Conservation (phyloP, 1,139 yeast genomes). For the Suhomyces chickasaworum region DNA sequence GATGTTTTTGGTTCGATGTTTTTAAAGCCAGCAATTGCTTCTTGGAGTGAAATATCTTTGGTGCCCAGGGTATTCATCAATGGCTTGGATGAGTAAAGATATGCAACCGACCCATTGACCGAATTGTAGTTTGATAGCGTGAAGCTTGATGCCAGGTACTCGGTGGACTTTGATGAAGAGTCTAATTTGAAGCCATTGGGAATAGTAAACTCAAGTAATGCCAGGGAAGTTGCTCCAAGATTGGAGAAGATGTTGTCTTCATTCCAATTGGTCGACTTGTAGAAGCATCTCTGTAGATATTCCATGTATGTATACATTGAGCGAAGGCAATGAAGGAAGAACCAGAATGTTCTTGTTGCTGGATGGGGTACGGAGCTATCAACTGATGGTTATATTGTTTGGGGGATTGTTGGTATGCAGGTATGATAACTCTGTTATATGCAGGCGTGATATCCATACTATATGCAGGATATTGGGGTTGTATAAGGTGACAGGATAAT, state of each 20-base stretch:
- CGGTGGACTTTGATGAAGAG: conserved; percentile 72
- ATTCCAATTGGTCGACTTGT: conserved; percentile 72
- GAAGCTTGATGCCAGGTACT: conserved; percentile 72
- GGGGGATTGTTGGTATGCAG: neutral
- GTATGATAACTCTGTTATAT: too few species aligned
- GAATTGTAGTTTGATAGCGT: conserved; percentile 67
- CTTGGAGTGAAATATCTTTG: conserved; percentile 59
- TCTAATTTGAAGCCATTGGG: conserved; percentile 72
- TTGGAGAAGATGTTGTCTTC: conserved; percentile 75
- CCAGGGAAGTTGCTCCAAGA: conserved; percentile 68
- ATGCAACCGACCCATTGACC: conserved; percentile 83
- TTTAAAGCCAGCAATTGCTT: conserved; percentile 77
- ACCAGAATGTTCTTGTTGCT: neutral
- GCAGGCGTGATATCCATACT: too few species aligned
- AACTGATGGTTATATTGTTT: neutral
- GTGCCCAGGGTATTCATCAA: conserved; percentile 56
- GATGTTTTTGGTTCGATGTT: conserved; percentile 49
- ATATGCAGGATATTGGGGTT: too few species aligned
- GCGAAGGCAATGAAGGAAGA: neutral
- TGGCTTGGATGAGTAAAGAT: conserved; percentile 69
- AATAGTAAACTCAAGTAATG: conserved; percentile 69
- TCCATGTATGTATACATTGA: conserved; percentile 84
- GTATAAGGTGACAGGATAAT: too few species aligned
- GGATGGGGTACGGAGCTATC: neutral
- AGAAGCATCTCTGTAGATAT: conserved; percentile 71